A percentile compares a stretch with the other conserved stretches of the same genome.
Conservation (phyloP, 2,329 filamentous ascomycete genomes). For the Rutstroemia sp. region DNA sequence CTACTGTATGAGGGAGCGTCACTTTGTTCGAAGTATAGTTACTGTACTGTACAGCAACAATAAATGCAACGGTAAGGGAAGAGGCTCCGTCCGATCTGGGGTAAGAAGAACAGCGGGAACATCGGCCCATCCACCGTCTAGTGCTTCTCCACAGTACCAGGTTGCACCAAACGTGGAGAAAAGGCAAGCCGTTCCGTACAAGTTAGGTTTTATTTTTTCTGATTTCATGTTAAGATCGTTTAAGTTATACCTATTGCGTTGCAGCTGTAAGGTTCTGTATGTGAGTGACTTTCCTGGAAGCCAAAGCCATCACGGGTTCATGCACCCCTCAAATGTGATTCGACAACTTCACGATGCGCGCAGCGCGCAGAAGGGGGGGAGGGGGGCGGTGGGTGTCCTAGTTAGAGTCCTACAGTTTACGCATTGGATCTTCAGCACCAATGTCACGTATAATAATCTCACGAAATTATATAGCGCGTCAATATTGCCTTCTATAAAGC, state of each 20-base stretch:
- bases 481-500: not conserved
- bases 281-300: not conserved
- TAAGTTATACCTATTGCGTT: too few relatives aligned
- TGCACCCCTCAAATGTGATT: not conserved
- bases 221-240: not conserved
- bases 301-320: not conserved
- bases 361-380: not conserved
- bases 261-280: too few relatives aligned
- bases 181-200: not conserved
- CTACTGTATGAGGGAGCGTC: too few relatives aligned
- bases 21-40: too few relatives aligned
- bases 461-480: not conserved
- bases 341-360: not conserved
- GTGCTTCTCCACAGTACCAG: slow-evolving; percentile 1
- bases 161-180: slow-evolving; percentile 6
- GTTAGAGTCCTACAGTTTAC: not conserved
- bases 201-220: not conserved
- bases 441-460: not conserved
- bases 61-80: not conserved
- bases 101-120: slow-evolving; percentile 6
- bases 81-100: slow-evolving; percentile 9
- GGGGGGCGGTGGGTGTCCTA: not conserved
- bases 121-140: slow-evolving; percentile 8
- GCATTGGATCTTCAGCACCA: not conserved
- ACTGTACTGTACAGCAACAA: not conserved